Base-by-base conservation (phyloP, 768 basidiomycete species). In the Calocera cornea region DNA sequence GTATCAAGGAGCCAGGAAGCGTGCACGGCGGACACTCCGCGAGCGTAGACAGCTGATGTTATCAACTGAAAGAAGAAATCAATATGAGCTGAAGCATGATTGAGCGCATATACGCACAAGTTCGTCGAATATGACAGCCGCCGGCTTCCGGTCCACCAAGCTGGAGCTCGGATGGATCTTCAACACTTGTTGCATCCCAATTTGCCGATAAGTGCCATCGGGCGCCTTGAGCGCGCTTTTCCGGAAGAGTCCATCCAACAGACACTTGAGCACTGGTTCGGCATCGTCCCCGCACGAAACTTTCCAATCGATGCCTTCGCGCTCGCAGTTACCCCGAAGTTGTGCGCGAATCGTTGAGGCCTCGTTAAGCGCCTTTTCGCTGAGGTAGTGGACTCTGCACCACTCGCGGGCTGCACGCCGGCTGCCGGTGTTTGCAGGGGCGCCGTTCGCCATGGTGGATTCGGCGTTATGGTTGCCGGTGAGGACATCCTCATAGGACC, bases 91-190 rank as follows among this genome's bases (percentile, higher is more conserved):
- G 67, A 34, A 69, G 41, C 64, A 38, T 24, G 40, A 22, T 1
- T 29, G 34, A 50, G 14, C 22, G 50, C 36, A 1, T 68, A 44
- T 1, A 79, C 88, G 73, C 69, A 97, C 95, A 74, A 99, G 78
- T 74, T 99, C 97, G 75, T 95, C 89, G 74, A 90, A 99, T 40
- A 99, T 83, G 69, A 99, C 92, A 3, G 88, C 92, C 0, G 87
- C 86, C 0, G 87, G 84, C 74, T 90, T 91, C 73, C 89, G 92
- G 71, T 89, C 87, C 71, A 83, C 84, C 72, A 98, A 74, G 1
- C 84, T 82, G 34, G 95, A 97, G 34, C 89, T 84, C 0, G 95
- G 97, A 73, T 98, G 93, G 24, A 99, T 89, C 75, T 95, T 95
- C 67, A 98, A 70, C 70, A 79, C 79, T 74, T 76, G 69, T 49